These are phyloP conservation scores for Avena sativa DNA, from an alignment of 176 grass and related monocot species.

Conservation along the genomic window DNA sequence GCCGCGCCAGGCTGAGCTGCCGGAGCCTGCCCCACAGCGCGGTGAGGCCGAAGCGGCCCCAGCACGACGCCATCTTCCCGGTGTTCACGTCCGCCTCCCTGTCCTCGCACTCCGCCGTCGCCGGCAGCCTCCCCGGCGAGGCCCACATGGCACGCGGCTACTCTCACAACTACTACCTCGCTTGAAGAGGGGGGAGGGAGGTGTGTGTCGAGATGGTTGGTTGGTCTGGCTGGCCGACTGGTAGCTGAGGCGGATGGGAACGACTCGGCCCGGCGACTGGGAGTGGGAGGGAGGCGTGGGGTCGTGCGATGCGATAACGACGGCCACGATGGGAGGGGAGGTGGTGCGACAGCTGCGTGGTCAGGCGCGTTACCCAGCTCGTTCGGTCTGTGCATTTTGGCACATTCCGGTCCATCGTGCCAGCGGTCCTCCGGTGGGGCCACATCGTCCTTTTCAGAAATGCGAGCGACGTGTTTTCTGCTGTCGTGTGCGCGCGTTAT, in stretches of 20 bases:
- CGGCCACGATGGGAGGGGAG: slow-evolving; percentile 11
- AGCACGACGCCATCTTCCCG: slow-evolving; percentile 58
- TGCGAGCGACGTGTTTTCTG: too few species aligned
- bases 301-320: slow-evolving; percentile 13
- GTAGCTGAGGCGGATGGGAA: slow-evolving; percentile 6
- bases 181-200: not conserved
- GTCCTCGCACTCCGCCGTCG: slow-evolving; percentile 40
- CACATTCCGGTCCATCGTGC: slow-evolving; percentile 25
- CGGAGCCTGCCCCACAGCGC: slow-evolving; percentile 65
- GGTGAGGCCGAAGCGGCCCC: slow-evolving; percentile 56
- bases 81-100: slow-evolving; percentile 19
- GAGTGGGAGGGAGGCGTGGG: not conserved
- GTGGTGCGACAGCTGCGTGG: not conserved
- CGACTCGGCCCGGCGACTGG: not conserved
- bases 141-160: slow-evolving; percentile 45
- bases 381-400: slow-evolving; percentile 20
- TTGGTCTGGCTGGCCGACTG: slow-evolving; percentile 22
- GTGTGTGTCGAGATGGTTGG: slow-evolving; percentile 32
- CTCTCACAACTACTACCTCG: not conserved
- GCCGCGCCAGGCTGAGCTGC: slow-evolving; percentile 44
- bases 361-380: not conserved
- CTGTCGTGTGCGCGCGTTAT: too few species aligned
- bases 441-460: slow-evolving; percentile 28
- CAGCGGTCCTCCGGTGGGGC: not conserved
- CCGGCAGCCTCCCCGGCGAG: slow-evolving; percentile 55